A percentile compares a stretch with the other conserved stretches of the same genome.
Conservation (phyloP, 1,284 basidiomycete species). For the Entoloma clypeatum region DNA sequence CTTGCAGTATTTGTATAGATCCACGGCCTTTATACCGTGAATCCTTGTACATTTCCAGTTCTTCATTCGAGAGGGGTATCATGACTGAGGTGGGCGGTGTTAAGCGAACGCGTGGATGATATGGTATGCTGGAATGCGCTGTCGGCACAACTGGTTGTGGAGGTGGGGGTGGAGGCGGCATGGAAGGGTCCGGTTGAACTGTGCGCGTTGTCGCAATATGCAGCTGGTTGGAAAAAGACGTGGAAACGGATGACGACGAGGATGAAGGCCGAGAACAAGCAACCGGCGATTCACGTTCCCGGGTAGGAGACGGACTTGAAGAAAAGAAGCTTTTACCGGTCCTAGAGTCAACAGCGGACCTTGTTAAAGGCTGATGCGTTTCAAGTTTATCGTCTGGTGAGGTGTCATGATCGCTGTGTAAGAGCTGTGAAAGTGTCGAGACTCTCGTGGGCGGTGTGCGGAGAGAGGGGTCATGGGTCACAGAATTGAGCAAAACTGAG, state of each 20-base stretch:
- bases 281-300: slow-evolving; percentile 26
- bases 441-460: slow-evolving; percentile 37
- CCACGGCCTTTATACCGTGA: slow-evolving; percentile 51
- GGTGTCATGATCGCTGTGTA: slow-evolving; percentile 32
- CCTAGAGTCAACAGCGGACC: slow-evolving; percentile 15
- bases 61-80: slow-evolving; percentile 57
- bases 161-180: slow-evolving; percentile 28
- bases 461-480: slow-evolving; percentile 36
- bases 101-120: slow-evolving; percentile 59
- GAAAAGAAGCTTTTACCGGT: slow-evolving; percentile 17
- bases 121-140: slow-evolving; percentile 41
- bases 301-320: slow-evolving; percentile 24
- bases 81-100: slow-evolving; percentile 61
- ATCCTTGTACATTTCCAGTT: slow-evolving; percentile 57
- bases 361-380: slow-evolving; percentile 33
- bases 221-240: slow-evolving; percentile 19
- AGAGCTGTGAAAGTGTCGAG: slow-evolving; percentile 49
- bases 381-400: slow-evolving; percentile 38
- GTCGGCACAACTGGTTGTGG: slow-evolving; percentile 13
- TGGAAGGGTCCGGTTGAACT: slow-evolving; percentile 23
- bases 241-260: slow-evolving; percentile 29
- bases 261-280: slow-evolving; percentile 29
- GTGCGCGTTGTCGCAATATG: slow-evolving; percentile 12
- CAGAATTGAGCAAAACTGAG: slow-evolving; percentile 64
- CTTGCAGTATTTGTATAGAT: slow-evolving; percentile 41